Evolutionary conservation across 2,329 filamentous ascomycete genomes (phyloP), one percentile per base, ranked within the genome.

Genomic region (Pseudogymnoascus sp.): DNA sequence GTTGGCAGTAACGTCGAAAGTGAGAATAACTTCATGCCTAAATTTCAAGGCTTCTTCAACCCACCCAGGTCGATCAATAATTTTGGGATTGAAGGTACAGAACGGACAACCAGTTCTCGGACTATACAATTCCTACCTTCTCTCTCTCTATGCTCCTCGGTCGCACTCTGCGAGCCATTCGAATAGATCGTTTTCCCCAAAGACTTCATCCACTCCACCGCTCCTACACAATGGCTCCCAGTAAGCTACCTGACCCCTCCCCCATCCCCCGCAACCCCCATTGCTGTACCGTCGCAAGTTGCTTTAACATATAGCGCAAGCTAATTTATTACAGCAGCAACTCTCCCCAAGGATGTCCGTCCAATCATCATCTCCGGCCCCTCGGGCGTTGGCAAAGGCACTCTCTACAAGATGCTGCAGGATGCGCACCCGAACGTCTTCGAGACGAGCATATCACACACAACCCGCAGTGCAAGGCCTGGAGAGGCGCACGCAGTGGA

Each of bases 361-460:
- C 89, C 89, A 12, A 80, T 93, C 70, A 86, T 94, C 69, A 88
- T 94, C 75, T 91, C 86, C 58, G 90, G 90, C 62, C 90, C 90
- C 65, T 89, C 85, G 9, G 90, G 90, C 73, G 84, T 90, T 58
- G 90, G 90, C 68, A 94, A 94, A 77, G 89, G 88, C 69, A 93
- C 90, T 11, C 85, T 93, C 65, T 87, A 90, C 75, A 86, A 86
- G 71, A 80, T 83, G 58, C 85, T 93, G 59, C 88, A 91, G 73
- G 78, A 77, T 4, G 77, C 79, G 25, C 80, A 81, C 72, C 84
- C 84, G 19, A 73, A 78, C 63, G 77, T 76, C 64, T 87, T 85
- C 71, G 80, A 78, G 22, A 79, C 84, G 33, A 83, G 83, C 63
- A 82, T 87, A 63, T 84, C 83, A 65, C 88, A 96, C 80, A 97